Conservation (phyloP, 805 yeast species). For the Saccharomycopsis lassenensis region DNA sequence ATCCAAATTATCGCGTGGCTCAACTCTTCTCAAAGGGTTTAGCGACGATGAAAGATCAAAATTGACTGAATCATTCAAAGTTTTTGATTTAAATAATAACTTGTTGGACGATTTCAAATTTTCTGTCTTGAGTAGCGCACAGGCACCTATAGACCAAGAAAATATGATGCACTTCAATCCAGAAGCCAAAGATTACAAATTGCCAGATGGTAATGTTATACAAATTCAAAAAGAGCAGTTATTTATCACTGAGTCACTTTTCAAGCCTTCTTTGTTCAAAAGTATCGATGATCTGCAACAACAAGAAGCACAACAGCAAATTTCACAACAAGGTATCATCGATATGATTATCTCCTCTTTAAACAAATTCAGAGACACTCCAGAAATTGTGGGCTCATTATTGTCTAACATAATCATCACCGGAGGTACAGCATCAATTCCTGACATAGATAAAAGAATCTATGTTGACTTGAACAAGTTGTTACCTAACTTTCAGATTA, state of each 20-base stretch:
- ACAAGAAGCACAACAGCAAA: background rate
- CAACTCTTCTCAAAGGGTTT: background rate
- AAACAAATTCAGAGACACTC: constrained; percentile 32
- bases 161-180: constrained; percentile 24
- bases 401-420: constrained; percentile 63
- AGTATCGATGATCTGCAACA: constrained; percentile 22
- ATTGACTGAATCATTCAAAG: constrained; percentile 28
- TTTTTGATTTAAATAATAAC: constrained; percentile 27
- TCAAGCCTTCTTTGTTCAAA: constrained; percentile 33
- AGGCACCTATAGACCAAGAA: constrained; percentile 28
- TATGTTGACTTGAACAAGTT: constrained; percentile 47
- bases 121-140: constrained; percentile 28
- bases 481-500: constrained; percentile 60
- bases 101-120: constrained; percentile 40
- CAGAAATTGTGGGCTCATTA: constrained; percentile 29
- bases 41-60: background rate
- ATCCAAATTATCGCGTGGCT: constrained; percentile 20
- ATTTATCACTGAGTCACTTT: constrained; percentile 54
- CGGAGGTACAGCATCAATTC: constrained; percentile 63
- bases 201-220: constrained; percentile 43
- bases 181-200: constrained; percentile 38
- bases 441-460: constrained; percentile 58
- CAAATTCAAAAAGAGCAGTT: constrained; percentile 43
- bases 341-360: constrained; percentile 31
- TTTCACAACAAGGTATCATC: constrained; percentile 24